Percentiles rank a stretch among this genome's conserved stretches.
phyloP scores from a whole-genome alignment of 495 filamentous ascomycete genomes.

The Penicillium fimorum region DNA sequence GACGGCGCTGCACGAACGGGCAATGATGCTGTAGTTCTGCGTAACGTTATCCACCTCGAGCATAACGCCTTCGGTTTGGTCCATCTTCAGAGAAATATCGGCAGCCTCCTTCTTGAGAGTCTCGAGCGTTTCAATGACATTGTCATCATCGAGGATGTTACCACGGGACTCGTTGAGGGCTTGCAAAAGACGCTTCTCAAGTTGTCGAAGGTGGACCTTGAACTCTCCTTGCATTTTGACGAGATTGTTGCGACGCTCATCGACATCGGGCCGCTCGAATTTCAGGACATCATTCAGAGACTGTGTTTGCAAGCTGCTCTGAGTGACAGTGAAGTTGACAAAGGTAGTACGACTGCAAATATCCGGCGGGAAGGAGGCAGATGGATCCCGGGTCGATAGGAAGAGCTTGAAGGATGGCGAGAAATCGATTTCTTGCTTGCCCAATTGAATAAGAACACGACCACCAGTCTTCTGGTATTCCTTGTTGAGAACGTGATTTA shows the following conservation, averaged over 20 bases:
- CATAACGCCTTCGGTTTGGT: slow-evolving; percentile 97
- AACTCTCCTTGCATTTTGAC: slow-evolving; percentile 99
- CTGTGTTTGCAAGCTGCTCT: slow-evolving; percentile 97
- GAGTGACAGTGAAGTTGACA: slow-evolving; percentile 99
- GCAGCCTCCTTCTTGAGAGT: slow-evolving; percentile 96
- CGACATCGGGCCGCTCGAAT: slow-evolving; percentile 96
- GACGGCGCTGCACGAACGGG: slow-evolving; percentile 90
- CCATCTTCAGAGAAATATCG: slow-evolving; percentile 94
- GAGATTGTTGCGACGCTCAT: slow-evolving; percentile 90
- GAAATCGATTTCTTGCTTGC: slow-evolving; percentile 99
- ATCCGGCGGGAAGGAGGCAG: slow-evolving; percentile 94
- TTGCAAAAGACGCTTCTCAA: slow-evolving; percentile 93
- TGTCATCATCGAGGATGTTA: slow-evolving; percentile 97
- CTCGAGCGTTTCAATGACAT: slow-evolving; percentile 96
- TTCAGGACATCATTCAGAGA: slow-evolving; percentile 96
- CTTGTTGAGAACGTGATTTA: slow-evolving; percentile 99
- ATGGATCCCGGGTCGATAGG: slow-evolving; percentile 92
- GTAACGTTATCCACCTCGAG: slow-evolving; percentile 94
- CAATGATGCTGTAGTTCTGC: slow-evolving; percentile 86
- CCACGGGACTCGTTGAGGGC: slow-evolving; percentile 96
- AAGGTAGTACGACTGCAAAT: slow-evolving; percentile 97
- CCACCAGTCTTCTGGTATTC: slow-evolving; percentile 99
- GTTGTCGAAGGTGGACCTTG: slow-evolving; percentile 89
- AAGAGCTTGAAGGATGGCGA: slow-evolving; percentile 96
- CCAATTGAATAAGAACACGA: slow-evolving; percentile 95